Evolutionary conservation across 768 basidiomycete species (phyloP), one percentile per base, ranked within the genome.

Genomic region (Mycena venus): DNA sequence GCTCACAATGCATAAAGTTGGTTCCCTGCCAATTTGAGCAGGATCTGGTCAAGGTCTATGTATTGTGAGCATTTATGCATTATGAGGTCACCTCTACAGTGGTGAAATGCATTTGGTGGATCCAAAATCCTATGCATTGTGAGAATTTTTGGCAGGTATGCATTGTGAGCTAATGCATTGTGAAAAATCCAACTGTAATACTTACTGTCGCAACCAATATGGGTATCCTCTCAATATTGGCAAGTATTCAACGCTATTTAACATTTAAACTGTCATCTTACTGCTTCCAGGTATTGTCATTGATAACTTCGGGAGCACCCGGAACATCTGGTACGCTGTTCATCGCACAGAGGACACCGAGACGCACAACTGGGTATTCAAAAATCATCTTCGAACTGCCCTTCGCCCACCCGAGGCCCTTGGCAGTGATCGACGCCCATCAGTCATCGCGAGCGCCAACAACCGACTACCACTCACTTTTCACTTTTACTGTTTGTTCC

Each of bases 401-500:
- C 31, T 42, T 1, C 21, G 49, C 2, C 76, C 69, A 4, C 82
- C 81, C 0, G 77, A 82, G 34, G 74, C 75, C n/a, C 61, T 82
- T 29, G 62, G 7, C 15, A 79, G 79, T 23, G 81, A 83, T 71
- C 68, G 81, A 5, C 56, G 78, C 65, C 56, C 44, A 3, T 51
- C 80, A 21, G 68, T 84, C 10, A 80, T 82, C 38, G 32, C 70
- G 6, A 71, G 73, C 44, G 76, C 70, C 10, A 27, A 27, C 29
- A 31, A 73, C 21, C 63, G 61, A 3, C 31, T 83, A 10, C 81
- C n/a, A n/a, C 81, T 25, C 72, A 80, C 1, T 70, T 75, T 36
- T 81, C 82, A 49, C 38, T n/a, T 81, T 10, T 83, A 67, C 67
- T 85, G 82, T 61, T 71, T 85, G 2, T 74, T 81, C 42, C 83